phyloP scores from a whole-genome alignment of 768 basidiomycete genomes.

The Terana coerulea region DNA sequence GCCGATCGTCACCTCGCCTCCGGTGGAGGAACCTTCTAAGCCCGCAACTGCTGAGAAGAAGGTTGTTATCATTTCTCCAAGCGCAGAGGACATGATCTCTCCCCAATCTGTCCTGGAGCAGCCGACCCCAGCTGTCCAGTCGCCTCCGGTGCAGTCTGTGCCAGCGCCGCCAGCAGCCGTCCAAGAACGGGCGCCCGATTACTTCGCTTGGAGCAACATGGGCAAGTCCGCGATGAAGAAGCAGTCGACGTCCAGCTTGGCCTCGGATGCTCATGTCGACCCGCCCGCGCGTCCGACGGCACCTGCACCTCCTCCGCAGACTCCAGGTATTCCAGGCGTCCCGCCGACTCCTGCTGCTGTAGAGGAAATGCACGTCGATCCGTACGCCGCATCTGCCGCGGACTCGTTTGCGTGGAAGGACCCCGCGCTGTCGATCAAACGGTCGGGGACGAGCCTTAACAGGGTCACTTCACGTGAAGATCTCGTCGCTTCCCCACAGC shows the following conservation, averaged over 20 bases:
- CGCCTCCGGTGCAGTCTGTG: slow-evolving; percentile 1
- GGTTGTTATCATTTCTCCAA: slow-evolving; percentile 11
- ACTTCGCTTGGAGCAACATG: slow-evolving; percentile 19
- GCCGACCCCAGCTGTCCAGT: slow-evolving; percentile 2
- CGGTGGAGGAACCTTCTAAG: slow-evolving; percentile 20
- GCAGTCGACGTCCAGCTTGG: slow-evolving; percentile 8
- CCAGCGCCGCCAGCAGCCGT: not conserved
- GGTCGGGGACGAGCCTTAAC: not conserved
- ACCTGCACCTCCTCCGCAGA: not conserved
- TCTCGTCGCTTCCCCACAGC: slow-evolving; percentile 10
- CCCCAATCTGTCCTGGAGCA: not conserved
- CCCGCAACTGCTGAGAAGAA: slow-evolving; percentile 3
- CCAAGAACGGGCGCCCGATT: slow-evolving; percentile 18
- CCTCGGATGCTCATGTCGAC: slow-evolving; percentile 17
- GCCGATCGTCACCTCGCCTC: slow-evolving; percentile 39
- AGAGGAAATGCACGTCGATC: slow-evolving; percentile 11
- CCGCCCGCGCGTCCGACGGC: slow-evolving; percentile 7
- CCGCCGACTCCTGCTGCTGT: slow-evolving; percentile 14
- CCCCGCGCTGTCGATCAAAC: slow-evolving; percentile 5
- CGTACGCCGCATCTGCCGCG: slow-evolving; percentile 19
- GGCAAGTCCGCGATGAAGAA: slow-evolving; percentile 13
- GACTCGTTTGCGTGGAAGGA: slow-evolving; percentile 22
- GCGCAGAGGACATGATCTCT: not conserved
- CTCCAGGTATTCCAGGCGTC: slow-evolving; percentile 17
- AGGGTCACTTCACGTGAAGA: slow-evolving; percentile 3